Base-by-base conservation (phyloP, 2,329 filamentous ascomycete species). In the Cercospora janseana region DNA sequence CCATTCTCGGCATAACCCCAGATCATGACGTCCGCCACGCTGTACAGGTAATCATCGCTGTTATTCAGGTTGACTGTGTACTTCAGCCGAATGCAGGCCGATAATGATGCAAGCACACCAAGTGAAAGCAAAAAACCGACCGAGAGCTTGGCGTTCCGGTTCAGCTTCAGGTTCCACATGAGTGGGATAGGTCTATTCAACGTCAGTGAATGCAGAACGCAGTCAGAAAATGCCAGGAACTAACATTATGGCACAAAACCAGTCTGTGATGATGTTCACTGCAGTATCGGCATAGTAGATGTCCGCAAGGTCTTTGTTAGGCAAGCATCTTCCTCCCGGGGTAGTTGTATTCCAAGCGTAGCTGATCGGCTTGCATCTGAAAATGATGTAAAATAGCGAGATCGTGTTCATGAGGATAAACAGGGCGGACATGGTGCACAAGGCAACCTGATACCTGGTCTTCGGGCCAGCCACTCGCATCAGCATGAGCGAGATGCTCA, bases 401-500 rank as follows among this genome's bases (percentile, higher is more conserved):
- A 63, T 64, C 4, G 67, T 15, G 46, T 97, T 69, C 57, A 65
- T 63, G 15, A 60, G 47, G 3, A 63, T 60, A 43, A 67, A 68
- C 16, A 68, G 56, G 6, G 28, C 57, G 5, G 63, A 62, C 28
- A 69, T 63, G 34, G 42, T 55, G 38, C 65, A 69, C 6, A 67
- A 58, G 10, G 55, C 57, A 32, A 60, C 60, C 6, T 61, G 53
- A 27, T 63, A 69, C 4, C 48, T 49, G 26, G 56, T 60, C 34
- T 59, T 63, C 6, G 60, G 62, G 1, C 58, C 61, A 6, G 67
- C 68, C 27, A 69, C 65, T 6, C 67, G 65, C 29, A 66, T 63
- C 42, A 69, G 53, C 64, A 66, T 68, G 45, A 69, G 63, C 0
- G 66, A 61, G 21, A 70, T 69, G 52, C 62, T 65, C n/a, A 69